phyloP scores from a whole-genome alignment of 192 early-diverging fungal genomes.

The Chytriomyces sp. region DNA sequence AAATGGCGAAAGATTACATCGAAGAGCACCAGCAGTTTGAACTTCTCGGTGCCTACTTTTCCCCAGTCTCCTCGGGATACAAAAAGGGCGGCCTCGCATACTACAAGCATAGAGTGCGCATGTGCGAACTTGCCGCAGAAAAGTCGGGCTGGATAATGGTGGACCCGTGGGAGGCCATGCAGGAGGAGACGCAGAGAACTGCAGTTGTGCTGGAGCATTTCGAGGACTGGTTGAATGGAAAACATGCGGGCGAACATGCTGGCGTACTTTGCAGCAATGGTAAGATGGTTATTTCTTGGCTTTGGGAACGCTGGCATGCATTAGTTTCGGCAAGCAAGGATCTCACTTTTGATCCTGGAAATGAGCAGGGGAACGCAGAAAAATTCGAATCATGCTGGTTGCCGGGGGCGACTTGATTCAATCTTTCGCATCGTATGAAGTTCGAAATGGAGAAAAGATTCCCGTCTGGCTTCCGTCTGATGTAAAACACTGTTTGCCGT shows the following conservation, averaged over 20 bases:
- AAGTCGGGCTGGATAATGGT: slow-evolving; percentile 90
- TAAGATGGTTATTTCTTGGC: too few relatives aligned
- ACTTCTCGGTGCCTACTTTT: slow-evolving; percentile 94
- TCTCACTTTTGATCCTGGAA: background rate
- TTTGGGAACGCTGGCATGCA: too few relatives aligned
- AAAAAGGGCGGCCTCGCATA: slow-evolving; percentile 88
- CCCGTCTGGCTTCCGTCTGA: slow-evolving; percentile 59
- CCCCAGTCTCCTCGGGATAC: slow-evolving; percentile 94
- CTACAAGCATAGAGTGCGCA: slow-evolving; percentile 84
- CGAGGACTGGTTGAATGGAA: slow-evolving; percentile 82
- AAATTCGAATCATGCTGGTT: slow-evolving; percentile 87
- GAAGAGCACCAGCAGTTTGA: slow-evolving; percentile 75
- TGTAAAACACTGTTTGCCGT: slow-evolving; percentile 58
- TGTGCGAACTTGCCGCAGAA: slow-evolving; percentile 89
- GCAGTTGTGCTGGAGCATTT: slow-evolving; percentile 95
- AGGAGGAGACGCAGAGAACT: slow-evolving; percentile 80
- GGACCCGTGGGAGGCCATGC: slow-evolving; percentile 90
- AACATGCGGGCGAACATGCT: slow-evolving; percentile 50
- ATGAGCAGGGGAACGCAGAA: slow-evolving; percentile 55
- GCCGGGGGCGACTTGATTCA: slow-evolving; percentile 97
- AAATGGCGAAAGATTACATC: slow-evolving; percentile 95
- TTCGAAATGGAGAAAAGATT: slow-evolving; percentile 31
- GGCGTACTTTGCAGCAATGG: slow-evolving; percentile 52
- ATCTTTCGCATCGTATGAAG: slow-evolving; percentile 73
- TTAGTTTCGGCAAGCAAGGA: too few relatives aligned